Evolutionary conservation across 2,329 filamentous ascomycete genomes (phyloP), one percentile per base, ranked within the genome.

Genomic region (Falciphora oryzae): DNA sequence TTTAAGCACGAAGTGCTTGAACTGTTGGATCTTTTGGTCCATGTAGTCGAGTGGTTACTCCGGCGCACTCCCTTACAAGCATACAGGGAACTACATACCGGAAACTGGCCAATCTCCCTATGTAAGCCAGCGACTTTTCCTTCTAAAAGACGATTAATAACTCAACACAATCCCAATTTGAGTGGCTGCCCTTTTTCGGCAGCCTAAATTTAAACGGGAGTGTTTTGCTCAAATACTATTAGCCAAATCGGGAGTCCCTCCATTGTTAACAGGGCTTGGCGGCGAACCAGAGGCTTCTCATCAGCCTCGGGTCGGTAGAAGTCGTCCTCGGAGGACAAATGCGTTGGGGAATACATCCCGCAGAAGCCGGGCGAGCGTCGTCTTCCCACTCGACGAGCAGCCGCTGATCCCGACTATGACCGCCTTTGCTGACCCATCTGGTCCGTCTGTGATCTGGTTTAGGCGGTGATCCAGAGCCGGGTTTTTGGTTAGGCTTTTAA

Each of bases 271-370:
- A 32, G 14, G 27, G 22, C 11, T 22, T 35, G 32, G 22, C 14
- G 53, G 29, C 32, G n/a, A n/a, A n/a, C n/a, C 32, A 11, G 32
- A 5, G 3, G 29, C 35, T 16, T 13, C 83, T 72, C 71, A 91
- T 92, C 83, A 35, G 83, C 77, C 73, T 98, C 94, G 1, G 90
- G 81, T 68, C 87, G 88, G 79, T 97, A 99, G 75, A 98, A 99
- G 76, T 99, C 95, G 79, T 99, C 95, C 75, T 97, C 88, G 75
- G 99, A 99, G 83, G 72, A 98, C 91, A 72, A 93, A 94, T 22
- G 87, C 83, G 69, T 83, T 81, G 11, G 88, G 88, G 71, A 97
- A 93, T 69, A 96, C 88, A 73, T 91, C 87, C 65, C 92, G 88
- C 25, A 99, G 82, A 16, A 97, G 83, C 2, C 94, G 86, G 27